These are phyloP conservation scores for Taphrina flavorubra DNA, from an alignment of 1,139 yeast genomes.

Conservation along the genomic window DNA sequence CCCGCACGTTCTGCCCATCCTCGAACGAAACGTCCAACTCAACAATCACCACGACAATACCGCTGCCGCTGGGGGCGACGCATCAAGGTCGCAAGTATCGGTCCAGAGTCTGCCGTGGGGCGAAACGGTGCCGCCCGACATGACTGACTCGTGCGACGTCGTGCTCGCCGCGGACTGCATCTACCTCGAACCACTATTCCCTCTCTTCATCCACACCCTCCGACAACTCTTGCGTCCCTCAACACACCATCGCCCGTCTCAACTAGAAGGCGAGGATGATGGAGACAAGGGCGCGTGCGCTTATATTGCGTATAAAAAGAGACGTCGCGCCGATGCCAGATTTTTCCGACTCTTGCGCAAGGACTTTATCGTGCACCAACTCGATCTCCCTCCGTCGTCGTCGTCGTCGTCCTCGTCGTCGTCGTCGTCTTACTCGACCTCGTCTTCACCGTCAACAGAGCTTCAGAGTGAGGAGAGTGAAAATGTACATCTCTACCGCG, in stretches of 20 bases:
- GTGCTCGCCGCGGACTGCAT: conserved; percentile 31
- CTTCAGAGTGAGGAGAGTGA: not conserved
- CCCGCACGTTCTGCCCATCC: conserved; percentile 19
- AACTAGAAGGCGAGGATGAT: too few species aligned
- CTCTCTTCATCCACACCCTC: conserved; percentile 24
- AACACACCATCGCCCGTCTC: too few species aligned
- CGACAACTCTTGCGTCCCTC: not conserved
- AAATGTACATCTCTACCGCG: not conserved
- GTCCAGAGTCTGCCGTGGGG: conserved; percentile 27
- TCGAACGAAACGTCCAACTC: conserved; percentile 17
- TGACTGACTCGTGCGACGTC: conserved; percentile 5
- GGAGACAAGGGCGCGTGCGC: not conserved
- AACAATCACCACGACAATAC: too few species aligned
- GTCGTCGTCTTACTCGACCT: too few species aligned
- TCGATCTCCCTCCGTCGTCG: not conserved
- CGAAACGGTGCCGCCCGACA: not conserved
- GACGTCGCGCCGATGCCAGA: conserved; percentile 28
- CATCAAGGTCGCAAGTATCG: too few species aligned
- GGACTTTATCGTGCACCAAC: not conserved
- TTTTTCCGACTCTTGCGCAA: conserved; percentile 22
- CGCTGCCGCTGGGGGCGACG: not conserved
- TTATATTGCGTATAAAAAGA: conserved; percentile 30
- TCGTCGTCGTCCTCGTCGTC: too few species aligned
- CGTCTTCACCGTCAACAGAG: not conserved
- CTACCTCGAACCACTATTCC: conserved; percentile 29